These are phyloP conservation scores for Entomortierella parvispora DNA, from an alignment of 192 early-diverging fungal genomes.

Conservation along the genomic window DNA sequence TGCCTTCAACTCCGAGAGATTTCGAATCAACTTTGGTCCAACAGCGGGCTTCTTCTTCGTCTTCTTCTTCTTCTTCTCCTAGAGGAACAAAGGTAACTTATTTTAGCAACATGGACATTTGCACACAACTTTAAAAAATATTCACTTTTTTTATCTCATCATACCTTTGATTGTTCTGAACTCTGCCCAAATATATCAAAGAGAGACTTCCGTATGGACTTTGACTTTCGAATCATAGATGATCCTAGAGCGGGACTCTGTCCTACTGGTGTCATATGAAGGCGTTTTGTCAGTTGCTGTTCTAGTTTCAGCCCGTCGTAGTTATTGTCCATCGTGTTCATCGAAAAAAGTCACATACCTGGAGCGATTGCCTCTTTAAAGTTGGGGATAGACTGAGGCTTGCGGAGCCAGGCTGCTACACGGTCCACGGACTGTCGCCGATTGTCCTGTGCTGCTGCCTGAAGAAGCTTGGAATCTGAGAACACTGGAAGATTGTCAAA, in stretches of 20 bases:
- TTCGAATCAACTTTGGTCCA: constrained; percentile 32
- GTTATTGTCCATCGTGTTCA: too few species aligned
- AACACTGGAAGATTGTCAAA: constrained; percentile 35
- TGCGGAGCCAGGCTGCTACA: constrained; percentile 35
- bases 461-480: background rate
- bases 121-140: too few species aligned
- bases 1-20: constrained; percentile 27
- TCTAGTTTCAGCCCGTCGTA: too few species aligned
- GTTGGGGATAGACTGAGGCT: constrained; percentile 39
- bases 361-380: constrained; percentile 27
- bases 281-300: too few species aligned
- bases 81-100: background rate
- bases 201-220: constrained; percentile 33
- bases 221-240: constrained; percentile 23
- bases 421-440: constrained; percentile 30
- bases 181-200: constrained; percentile 40
- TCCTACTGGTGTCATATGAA: too few species aligned
- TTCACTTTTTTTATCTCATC: too few species aligned
- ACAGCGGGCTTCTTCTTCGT: constrained; percentile 8
- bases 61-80: constrained; percentile 6
- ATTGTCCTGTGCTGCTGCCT: background rate
- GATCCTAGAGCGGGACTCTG: too few species aligned
- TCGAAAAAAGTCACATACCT: too few species aligned
- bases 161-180: constrained; percentile 16
- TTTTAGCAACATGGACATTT: background rate